Evolutionary conservation across 352 stramenopile genomes (phyloP), one percentile per base, ranked within the genome.

Genomic region (Phytopythium ostracodes): DNA sequence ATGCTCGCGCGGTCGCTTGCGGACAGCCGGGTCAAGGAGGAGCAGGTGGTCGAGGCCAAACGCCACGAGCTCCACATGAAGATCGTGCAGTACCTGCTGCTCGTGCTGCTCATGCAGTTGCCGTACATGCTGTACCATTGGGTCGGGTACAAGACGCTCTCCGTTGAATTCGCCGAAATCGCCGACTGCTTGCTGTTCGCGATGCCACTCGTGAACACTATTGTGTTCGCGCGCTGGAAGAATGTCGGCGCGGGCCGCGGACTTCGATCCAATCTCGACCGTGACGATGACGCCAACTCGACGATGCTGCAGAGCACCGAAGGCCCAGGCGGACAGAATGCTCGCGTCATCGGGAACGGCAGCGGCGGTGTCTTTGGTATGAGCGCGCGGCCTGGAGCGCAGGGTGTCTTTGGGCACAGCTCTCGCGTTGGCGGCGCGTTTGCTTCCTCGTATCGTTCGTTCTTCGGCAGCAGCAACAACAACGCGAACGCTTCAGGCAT

Each of bases 171-270:
- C 14, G 64, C 63, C 24, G 70, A 84, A 44, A 49, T 84, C 20
- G 69, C 73, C 0, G 66, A 78, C 36, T 73, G 67, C 50, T 54
- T 87, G 27, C 31, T 86, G 40, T 78, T 76, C 43, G 69, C 76
- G 38, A 69, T 86, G 2, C 80, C 80, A 27, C 64, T 83, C 44
- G 36, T 86, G 12, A 87, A 89, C 29, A 75, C 77, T 9, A 73
- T 84, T 54, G 72, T 81, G 24, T 87, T 87, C 47, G 76, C 38
- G 14, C 27, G 40, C 38, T 60, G 55, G 55, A 52, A 51, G 55
- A 20, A 60, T 38, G 14, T 52, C 14, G 55, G 55, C 27, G 14
- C 9, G 0, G 40, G 40, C 4, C 12, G 11, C 15, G 14, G 24
- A 2, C 31, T 4, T n/a, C 38, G 18, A 5, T 11, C 36, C 14